Evolutionary conservation across 768 basidiomycete species (phyloP), one percentile per base, ranked within the genome.

Genomic region (Chlorophyllum brunneum): DNA sequence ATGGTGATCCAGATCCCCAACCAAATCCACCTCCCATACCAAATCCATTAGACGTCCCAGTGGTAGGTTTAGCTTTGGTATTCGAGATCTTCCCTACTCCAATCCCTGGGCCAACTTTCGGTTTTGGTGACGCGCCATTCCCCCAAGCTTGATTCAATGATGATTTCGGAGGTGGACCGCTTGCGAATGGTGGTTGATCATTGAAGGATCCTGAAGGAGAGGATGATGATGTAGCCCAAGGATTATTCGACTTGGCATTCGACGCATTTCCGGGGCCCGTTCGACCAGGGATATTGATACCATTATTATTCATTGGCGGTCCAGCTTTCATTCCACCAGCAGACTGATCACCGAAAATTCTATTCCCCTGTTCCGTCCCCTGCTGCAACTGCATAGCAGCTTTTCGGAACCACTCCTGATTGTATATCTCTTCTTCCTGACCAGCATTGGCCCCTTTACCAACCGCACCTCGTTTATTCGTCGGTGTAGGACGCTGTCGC

Each of bases 21-120:
- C 50, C 40, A 23, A 51, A 41, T n/a, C 48, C 48, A 40, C 38
- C 29, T 29, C n/a, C 27, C 23, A n/a, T 34, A 34, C 47, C 48
- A 24, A 49, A 27, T 4, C 49, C 39, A 4, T 16, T 6, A 1
- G 49, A 31, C 18, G 49, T 51, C n/a, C 40, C 49, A 16, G 39
- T 51, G 8, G 49, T 51, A 5, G 49, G 20, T 31, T 51, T 51
- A 15, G 49, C 49, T 31, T 48, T 48, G 13, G 24, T 37, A 29
- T 26, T 38, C 8, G 26, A 16, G 16, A 16, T 48, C 49, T 51
- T 41, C 40, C 49, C 49, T 5, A 51, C 2, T 3, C 49, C 48
- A 11, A 49, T 11, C 0, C 48, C 48, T 9, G 24, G 20, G 6
- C 31, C 49, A 22, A 41, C 24, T 5, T 33, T 51, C 7, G 49